These are phyloP conservation scores for Rhynchosporium graminicola DNA, from an alignment of 2,329 filamentous ascomycete genomes.

Conservation along the genomic window DNA sequence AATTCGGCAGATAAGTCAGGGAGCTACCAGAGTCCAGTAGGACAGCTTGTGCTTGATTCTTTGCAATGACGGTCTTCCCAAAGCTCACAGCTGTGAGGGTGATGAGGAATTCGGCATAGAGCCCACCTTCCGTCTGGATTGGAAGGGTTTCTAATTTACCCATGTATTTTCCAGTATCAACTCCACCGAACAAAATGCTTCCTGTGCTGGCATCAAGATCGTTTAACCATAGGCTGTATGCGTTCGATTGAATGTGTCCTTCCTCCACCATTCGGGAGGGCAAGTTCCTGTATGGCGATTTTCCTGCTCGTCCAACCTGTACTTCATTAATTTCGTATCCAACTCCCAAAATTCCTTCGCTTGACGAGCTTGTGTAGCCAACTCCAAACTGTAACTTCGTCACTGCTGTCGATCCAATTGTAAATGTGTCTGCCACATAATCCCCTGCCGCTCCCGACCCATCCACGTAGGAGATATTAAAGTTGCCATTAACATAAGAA, in stretches of 20 bases:
- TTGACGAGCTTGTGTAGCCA: slow-evolving; percentile 61
- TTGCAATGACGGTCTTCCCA: slow-evolving; percentile 46
- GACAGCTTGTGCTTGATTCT: slow-evolving; percentile 57
- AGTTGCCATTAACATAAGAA: slow-evolving; percentile 68
- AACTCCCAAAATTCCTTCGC: slow-evolving; percentile 80
- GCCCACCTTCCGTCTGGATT: slow-evolving; percentile 54
- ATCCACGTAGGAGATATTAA: slow-evolving; percentile 88
- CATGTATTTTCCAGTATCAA: slow-evolving; percentile 65
- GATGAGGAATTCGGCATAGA: slow-evolving; percentile 65
- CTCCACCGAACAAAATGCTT: slow-evolving; percentile 72
- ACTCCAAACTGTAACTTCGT: slow-evolving; percentile 69
- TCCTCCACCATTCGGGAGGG: slow-evolving; percentile 63
- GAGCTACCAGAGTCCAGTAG: slow-evolving; percentile 72
- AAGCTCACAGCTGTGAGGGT: slow-evolving; percentile 62
- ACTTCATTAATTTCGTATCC: slow-evolving; percentile 82
- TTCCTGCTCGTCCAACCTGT: slow-evolving; percentile 59
- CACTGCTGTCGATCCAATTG: slow-evolving; percentile 56
- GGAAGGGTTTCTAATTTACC: slow-evolving; percentile 68
- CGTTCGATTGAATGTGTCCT: slow-evolving; percentile 63
- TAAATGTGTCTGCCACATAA: slow-evolving; percentile 75
- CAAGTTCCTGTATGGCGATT: slow-evolving; percentile 65
- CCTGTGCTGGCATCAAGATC: slow-evolving; percentile 67
- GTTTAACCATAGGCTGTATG: slow-evolving; percentile 76
- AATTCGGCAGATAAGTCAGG: slow-evolving; percentile 65
- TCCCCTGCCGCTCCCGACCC: slow-evolving; percentile 75